Evolutionary conservation across 139 green algal genomes (phyloP).

Genomic region (Chlorella sp.): DNA sequence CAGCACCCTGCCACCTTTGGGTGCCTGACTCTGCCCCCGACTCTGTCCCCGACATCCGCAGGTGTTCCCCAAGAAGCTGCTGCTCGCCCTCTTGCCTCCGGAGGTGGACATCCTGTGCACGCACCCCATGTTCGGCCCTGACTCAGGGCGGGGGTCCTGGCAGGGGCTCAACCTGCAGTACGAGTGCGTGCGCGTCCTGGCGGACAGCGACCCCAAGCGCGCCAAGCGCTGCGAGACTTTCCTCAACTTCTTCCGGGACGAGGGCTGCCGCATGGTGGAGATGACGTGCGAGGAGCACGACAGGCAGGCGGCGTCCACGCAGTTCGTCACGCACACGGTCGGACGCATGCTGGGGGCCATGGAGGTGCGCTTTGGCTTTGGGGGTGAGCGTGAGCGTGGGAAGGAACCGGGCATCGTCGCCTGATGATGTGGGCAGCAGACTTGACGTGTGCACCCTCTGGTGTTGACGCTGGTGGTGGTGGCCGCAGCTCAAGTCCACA

Average conservation of each 20-base stretch:
- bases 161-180: constrained; percentile 79
- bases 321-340: constrained; percentile 99
- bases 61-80: constrained; percentile 91
- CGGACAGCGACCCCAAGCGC: constrained; percentile 12
- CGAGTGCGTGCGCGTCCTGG: constrained; percentile 69
- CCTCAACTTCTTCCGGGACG: constrained; percentile 60
- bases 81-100: constrained; percentile 65
- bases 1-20: too few relatives aligned
- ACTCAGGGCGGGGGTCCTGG: constrained; percentile 86
- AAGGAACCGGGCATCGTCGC: not conserved
- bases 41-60: too few relatives aligned
- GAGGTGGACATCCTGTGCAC: constrained; percentile 97
- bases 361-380: constrained; percentile 22
- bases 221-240: constrained; percentile 38
- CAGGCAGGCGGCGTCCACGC: constrained; percentile 80
- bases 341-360: constrained; percentile 40
- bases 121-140: constrained; percentile 99
- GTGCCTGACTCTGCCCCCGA: too few relatives aligned
- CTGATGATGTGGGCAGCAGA: not conserved
- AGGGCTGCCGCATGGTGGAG: constrained; percentile 96
- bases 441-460: not conserved
- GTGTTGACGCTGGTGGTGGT: not conserved
- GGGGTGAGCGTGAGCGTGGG: not conserved
- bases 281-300: constrained; percentile 99
- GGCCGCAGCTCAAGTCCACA: constrained; percentile 64